phyloP scores from a whole-genome alignment of 805 yeast species.

The Suhomyces sp. region DNA sequence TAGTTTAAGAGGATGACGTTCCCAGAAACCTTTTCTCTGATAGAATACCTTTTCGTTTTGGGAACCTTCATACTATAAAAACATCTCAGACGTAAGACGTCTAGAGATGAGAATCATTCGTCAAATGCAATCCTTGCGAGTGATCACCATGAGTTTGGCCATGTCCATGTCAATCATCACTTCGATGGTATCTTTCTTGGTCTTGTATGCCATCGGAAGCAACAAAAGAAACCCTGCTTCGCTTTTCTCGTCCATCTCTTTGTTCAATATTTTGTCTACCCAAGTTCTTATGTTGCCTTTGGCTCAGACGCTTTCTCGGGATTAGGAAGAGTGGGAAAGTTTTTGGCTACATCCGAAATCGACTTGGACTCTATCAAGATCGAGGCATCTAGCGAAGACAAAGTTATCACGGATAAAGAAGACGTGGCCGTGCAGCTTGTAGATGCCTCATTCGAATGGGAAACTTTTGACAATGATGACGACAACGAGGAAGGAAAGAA shows the following conservation, averaged over 20 bases:
- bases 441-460: slow-evolving; percentile 69
- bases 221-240: slow-evolving; percentile 52
- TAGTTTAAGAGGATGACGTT: not conserved
- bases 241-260: slow-evolving; percentile 66
- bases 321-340: slow-evolving; percentile 52
- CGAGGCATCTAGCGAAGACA: slow-evolving; percentile 22
- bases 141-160: slow-evolving; percentile 58
- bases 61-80: slow-evolving; percentile 73
- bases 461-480: slow-evolving; percentile 22
- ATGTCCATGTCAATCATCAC: slow-evolving; percentile 66
- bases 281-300: slow-evolving; percentile 69
- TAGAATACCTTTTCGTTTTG: slow-evolving; percentile 32
- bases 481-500: slow-evolving; percentile 14
- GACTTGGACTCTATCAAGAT: slow-evolving; percentile 30
- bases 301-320: slow-evolving; percentile 71
- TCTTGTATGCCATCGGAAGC: slow-evolving; percentile 30
- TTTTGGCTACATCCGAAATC: slow-evolving; percentile 45
- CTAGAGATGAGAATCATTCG: slow-evolving; percentile 62
- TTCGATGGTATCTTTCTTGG: slow-evolving; percentile 55
- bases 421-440: slow-evolving; percentile 46
- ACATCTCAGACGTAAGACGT: slow-evolving; percentile 53
- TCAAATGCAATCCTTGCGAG: slow-evolving; percentile 63
- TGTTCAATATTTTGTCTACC: slow-evolving; percentile 58
- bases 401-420: slow-evolving; percentile 21
- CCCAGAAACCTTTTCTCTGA: no score